Percentiles rank a stretch among this genome's conserved stretches.
Evolutionary conservation across 2,329 filamentous ascomycete species (phyloP).

Genomic region (Verticillium tricorpus): DNA sequence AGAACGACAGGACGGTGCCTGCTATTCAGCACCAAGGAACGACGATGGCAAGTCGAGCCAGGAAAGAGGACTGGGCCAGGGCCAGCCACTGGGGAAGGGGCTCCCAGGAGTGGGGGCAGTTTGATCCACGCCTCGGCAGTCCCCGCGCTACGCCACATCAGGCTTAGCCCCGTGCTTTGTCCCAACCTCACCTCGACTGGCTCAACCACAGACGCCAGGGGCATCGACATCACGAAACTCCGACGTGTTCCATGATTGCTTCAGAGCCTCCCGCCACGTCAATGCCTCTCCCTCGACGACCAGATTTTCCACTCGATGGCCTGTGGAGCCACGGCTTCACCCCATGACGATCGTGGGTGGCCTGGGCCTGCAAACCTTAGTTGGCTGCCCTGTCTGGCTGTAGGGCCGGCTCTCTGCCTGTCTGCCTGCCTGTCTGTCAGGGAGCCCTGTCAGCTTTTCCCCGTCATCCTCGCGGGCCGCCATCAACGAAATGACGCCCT

Average conservation of each 20-base stretch:
- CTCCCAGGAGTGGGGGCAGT: conserved; percentile 1
- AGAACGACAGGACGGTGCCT: no score
- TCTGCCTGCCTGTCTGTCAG: neutral
- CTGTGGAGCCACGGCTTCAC: neutral
- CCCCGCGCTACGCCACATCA: conserved; percentile 1
- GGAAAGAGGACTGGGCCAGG: neutral
- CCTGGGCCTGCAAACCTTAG: conserved; percentile 1
- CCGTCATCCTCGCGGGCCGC: neutral
- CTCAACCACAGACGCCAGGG: neutral
- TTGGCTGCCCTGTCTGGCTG: neutral
- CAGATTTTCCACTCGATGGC: conserved; percentile 6
- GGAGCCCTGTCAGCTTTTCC: neutral
- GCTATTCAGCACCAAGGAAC: no score
- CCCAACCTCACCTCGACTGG: conserved; percentile 9
- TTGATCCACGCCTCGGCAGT: conserved; percentile 12
- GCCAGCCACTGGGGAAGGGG: neutral
- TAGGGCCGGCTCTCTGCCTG: no score
- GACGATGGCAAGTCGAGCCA: no score
- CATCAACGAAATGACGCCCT: neutral
- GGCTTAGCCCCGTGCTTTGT: conserved; percentile 1
- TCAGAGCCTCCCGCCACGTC: conserved; percentile 29
- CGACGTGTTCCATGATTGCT: conserved; percentile 41
- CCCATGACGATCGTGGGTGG: neutral
- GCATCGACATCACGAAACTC: conserved; percentile 31
- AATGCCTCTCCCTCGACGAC: conserved; percentile 13